Base-by-base conservation (phyloP, 2,329 filamentous ascomycete species). In the Trichoderma breve region DNA sequence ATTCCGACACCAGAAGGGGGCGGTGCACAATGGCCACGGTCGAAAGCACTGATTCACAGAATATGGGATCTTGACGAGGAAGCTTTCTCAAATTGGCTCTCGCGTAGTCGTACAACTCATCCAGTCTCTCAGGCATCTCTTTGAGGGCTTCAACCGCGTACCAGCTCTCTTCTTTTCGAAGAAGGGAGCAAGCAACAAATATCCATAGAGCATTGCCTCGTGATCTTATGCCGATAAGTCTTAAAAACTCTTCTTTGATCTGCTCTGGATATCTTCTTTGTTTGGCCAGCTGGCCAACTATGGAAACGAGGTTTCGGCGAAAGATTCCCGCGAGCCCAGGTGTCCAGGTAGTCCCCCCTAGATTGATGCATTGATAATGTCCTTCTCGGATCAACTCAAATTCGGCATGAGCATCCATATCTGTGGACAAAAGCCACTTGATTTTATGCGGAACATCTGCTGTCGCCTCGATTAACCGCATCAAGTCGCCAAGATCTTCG, bases 381-480 rank as follows among this genome's bases (percentile, higher is more conserved):
- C 15, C 15, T 9, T 2, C 18, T n/a, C n/a, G 3, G 1, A 43
- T n/a, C 18, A 43, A 4, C 2, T 43, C 18, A 0, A 1, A 2
- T n/a, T 43, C 3, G 3, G 9, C 3, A n/a, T 7, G 6, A 9
- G 0, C 1, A 4, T n/a, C 8, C 18, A 43, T 2, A 9, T n/a
- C 18, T 21, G 18, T 7, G 18, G 39, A n/a, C 4, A 47, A 18
- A 8, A 47, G 39, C 39, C 39, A 47, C 3, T 8, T 47, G 18
- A 47, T 47, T 1, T 47, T 47, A 47, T 47, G 15, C 4, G 39
- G 18, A 47, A 47, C 18, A n/a, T 4, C 3, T 21, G 1, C 7
- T 9, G 39, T 47, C 7, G 15, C 39, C 15, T n/a, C 4, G 2
- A 47, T 47, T 21, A 47, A n/a, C 39, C 18, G 15, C 3, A 47